phyloP scores from a whole-genome alignment of 2,329 filamentous ascomycete species.

The Talaromyces sp. region DNA sequence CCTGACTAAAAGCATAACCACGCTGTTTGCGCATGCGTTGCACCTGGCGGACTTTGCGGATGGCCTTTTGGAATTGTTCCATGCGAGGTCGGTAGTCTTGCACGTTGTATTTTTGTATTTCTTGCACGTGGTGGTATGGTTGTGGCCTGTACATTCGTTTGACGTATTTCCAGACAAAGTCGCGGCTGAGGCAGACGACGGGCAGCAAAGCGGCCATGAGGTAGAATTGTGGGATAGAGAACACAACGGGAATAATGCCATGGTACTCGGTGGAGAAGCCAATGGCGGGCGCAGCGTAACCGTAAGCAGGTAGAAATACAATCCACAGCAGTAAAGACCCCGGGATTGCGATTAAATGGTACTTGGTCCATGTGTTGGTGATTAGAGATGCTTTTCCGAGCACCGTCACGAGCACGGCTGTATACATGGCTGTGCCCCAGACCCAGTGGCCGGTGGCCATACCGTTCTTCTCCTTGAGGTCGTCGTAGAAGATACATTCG shows the following conservation, averaged over 20 bases:
- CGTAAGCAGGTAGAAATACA: conserved; percentile 83
- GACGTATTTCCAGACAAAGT: conserved; percentile 94
- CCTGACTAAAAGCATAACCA: conserved; percentile 96
- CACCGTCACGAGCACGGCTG: conserved; percentile 86
- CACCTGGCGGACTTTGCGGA: conserved; percentile 95
- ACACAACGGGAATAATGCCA: conserved; percentile 77
- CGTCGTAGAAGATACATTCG: conserved; percentile 75
- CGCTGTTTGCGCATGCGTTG: conserved; percentile 99
- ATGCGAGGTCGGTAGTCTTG: conserved; percentile 97
- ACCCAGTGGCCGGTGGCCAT: conserved; percentile 91
- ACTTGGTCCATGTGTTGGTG: conserved; percentile 98
- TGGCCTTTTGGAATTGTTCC: conserved; percentile 99
- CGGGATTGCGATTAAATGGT: conserved; percentile 90
- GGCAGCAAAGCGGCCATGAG: conserved; percentile 80
- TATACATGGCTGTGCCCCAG: conserved; percentile 95
- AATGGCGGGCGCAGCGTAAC: conserved; percentile 76
- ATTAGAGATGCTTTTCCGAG: conserved; percentile 92
- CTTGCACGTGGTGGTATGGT: conserved; percentile 96
- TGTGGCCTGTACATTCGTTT: conserved; percentile 97
- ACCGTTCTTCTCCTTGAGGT: conserved; percentile 75
- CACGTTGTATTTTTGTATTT: conserved; percentile 99
- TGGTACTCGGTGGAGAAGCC: conserved; percentile 79
- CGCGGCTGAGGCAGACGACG: conserved; percentile 75
- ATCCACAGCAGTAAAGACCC: conserved; percentile 92
- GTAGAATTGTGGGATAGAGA: conserved; percentile 83